Evolutionary conservation across 2,329 filamentous ascomycete species (phyloP).

Genomic region (Penicillium sp.): DNA sequence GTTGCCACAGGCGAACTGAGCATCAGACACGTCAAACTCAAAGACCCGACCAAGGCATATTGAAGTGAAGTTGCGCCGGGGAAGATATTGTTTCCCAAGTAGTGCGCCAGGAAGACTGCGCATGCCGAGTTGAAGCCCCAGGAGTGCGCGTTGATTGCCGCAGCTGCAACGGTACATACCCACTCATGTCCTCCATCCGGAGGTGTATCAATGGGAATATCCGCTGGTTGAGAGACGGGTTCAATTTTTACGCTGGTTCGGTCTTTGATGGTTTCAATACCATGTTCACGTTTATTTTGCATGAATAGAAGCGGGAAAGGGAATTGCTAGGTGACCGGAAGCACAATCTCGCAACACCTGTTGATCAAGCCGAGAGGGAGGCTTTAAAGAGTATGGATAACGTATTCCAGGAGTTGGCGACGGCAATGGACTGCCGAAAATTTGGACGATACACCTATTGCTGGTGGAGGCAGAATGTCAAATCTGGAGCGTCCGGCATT

Average conservation of each 20-base stretch:
- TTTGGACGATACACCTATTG: background rate
- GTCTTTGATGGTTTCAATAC: background rate
- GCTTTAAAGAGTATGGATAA: background rate
- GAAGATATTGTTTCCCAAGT: slow-evolving; percentile 39
- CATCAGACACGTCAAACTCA: slow-evolving; percentile 41
- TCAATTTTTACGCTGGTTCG: background rate
- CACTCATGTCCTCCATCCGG: slow-evolving; percentile 17
- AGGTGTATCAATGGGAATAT: background rate
- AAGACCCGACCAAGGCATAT: slow-evolving; percentile 45
- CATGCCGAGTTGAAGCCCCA: slow-evolving; percentile 33
- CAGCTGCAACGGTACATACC: slow-evolving; percentile 10
- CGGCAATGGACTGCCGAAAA: background rate
- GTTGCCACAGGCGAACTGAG: slow-evolving; percentile 23
- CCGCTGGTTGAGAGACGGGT: background rate
- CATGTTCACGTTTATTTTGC: background rate
- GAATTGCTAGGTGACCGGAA: background rate
- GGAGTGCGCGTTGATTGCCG: slow-evolving; percentile 10
- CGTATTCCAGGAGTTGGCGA: background rate
- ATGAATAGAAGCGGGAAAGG: background rate
- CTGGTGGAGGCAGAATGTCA: background rate
- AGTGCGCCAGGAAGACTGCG: slow-evolving; percentile 49
- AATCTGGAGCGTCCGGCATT: background rate
- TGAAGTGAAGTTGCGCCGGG: slow-evolving; percentile 37
- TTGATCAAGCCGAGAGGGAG: background rate
- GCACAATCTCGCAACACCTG: background rate